Conservation (phyloP, 768 basidiomycete species). For the Infundibulicybe gibba region DNA sequence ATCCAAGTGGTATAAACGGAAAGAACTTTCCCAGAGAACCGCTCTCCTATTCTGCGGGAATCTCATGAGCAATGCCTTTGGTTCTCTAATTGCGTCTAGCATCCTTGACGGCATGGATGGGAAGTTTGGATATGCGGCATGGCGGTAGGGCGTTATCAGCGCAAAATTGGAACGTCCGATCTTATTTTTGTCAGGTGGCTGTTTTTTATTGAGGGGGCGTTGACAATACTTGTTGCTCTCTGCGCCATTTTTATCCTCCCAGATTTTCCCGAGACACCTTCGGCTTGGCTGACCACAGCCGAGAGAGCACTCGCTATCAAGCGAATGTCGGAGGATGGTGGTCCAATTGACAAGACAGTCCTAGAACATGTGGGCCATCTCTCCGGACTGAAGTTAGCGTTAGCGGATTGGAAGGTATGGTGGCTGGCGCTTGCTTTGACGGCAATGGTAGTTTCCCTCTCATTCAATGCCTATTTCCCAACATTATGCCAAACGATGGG, state of each 20-base stretch:
- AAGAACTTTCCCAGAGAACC: conserved; percentile 66
- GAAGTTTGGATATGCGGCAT: conserved; percentile 61
- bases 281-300: conserved; percentile 50
- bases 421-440: conserved; percentile 36
- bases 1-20: conserved; percentile 71
- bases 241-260: conserved; percentile 64
- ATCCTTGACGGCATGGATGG: conserved; percentile 74
- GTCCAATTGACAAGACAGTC: conserved; percentile 16
- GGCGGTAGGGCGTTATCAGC: conserved; percentile 48
- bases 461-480: conserved; percentile 73
- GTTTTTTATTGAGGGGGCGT: conserved; percentile 63
- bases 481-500: conserved; percentile 70
- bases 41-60: conserved; percentile 70
- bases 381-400: conserved; percentile 51
- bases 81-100: conserved; percentile 71
- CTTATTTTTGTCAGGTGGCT: conserved; percentile 47
- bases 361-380: conserved; percentile 16
- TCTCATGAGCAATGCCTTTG: conserved; percentile 80
- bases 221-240: conserved; percentile 49
- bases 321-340: conserved; percentile 60
- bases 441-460: conserved; percentile 49
- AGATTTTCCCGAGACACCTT: conserved; percentile 60
- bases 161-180: background rate
- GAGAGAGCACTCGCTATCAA: conserved; percentile 54
- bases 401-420: conserved; percentile 76